Conservation (phyloP, 139 green algal species). For the Nannochloris sp. region DNA sequence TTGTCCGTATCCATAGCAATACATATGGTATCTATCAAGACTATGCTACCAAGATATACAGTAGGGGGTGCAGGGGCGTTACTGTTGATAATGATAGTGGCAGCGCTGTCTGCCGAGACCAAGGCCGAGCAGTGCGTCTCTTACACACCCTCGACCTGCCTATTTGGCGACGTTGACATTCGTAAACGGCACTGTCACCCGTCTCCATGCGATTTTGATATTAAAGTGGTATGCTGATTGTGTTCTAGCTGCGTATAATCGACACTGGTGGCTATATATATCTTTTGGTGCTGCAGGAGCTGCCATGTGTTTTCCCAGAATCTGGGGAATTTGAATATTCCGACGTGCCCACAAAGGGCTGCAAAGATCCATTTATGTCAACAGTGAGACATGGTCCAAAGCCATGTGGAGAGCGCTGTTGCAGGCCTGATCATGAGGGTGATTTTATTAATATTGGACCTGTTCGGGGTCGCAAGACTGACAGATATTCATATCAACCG, state of each 20-base stretch:
- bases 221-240: neutral
- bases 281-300: neutral
- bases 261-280: neutral
- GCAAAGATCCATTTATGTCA: slow-evolving; percentile 11
- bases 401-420: slow-evolving; percentile 5
- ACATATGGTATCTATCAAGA: neutral
- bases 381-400: neutral
- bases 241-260: too few species aligned
- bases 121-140: slow-evolving; percentile 4
- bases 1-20: too few species aligned
- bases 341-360: neutral
- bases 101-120: neutral
- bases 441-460: slow-evolving; percentile 3
- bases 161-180: slow-evolving; percentile 1
- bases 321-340: neutral
- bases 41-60: neutral
- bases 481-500: slow-evolving; percentile 3
- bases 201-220: neutral
- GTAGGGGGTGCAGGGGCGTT: neutral
- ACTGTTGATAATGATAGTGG: neutral
- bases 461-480: neutral
- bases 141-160: slow-evolving; percentile 1
- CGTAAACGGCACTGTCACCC: slow-evolving; percentile 5
- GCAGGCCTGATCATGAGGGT: neutral
- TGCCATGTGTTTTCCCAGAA: slow-evolving; percentile 8